Evolutionary conservation across 2,329 filamentous ascomycete genomes (phyloP).

Genomic region (Calycina herbarum): DNA sequence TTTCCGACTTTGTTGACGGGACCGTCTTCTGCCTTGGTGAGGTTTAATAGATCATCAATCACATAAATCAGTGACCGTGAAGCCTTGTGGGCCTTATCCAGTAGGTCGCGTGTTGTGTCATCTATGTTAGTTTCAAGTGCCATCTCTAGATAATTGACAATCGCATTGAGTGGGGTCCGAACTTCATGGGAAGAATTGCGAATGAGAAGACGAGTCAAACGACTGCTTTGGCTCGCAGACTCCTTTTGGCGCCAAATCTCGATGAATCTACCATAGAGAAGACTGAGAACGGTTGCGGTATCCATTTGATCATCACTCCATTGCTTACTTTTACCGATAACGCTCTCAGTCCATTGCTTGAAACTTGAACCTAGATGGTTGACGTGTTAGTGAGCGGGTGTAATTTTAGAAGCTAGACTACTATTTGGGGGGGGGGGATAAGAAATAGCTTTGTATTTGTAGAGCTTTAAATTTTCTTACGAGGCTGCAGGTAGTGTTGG

Average conservation of each 20-base stretch:
- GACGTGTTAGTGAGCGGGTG: neutral
- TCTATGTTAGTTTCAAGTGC: constrained; percentile 27
- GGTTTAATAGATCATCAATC: constrained; percentile 28
- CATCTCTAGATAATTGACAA: constrained; percentile 31
- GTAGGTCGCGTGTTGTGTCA: constrained; percentile 24
- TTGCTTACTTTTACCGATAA: constrained; percentile 24
- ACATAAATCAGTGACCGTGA: constrained; percentile 26
- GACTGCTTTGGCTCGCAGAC: constrained; percentile 21
- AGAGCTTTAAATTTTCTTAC: constrained; percentile 1
- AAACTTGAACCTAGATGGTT: constrained; percentile 22
- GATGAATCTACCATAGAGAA: constrained; percentile 31
- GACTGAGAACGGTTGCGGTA: constrained; percentile 27
- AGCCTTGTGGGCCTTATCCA: constrained; percentile 25
- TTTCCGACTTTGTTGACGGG: constrained; percentile 19
- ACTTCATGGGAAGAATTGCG: constrained; percentile 31
- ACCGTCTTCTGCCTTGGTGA: constrained; percentile 27
- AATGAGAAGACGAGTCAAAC: constrained; percentile 25
- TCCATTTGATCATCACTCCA: constrained; percentile 33
- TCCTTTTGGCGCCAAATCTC: constrained; percentile 31
- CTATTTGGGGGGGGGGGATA: neutral
- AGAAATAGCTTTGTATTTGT: neutral
- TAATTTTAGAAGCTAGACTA: neutral
- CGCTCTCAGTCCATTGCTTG: constrained; percentile 26
- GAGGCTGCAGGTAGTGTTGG: constrained; percentile 28
- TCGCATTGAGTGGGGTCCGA: constrained; percentile 28